Base-by-base conservation (phyloP, 1,139 yeast species). In the Sugiyamaella novakii region DNA sequence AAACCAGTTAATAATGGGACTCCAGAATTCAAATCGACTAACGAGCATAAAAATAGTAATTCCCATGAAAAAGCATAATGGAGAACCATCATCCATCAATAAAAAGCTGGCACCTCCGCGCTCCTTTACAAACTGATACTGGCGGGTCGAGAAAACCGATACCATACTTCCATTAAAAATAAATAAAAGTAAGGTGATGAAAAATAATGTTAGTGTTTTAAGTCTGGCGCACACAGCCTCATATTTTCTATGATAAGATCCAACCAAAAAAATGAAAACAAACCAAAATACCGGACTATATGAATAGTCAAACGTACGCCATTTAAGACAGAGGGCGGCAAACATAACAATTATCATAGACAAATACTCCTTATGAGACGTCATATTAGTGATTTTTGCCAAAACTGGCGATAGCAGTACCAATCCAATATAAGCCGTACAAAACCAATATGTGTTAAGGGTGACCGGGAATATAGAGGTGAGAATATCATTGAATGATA, bases 261-360 rank as follows among this genome's bases (percentile, higher is more conserved):
- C 38, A 35, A 35, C 38, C 18, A 35, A 18, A 35, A 19, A 35
- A 14, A 35, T 18, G 14, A 44, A 44, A 8, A 37, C 28, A 15
- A 44, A 44, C 35, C 34, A 44, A 24, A 36, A 8, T n/a, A 28
- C 7, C 2, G 38, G 43, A 12, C 40, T 31, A 28, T 45, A 45
- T 12, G 15, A 18, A 15, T 27, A 27, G 10, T 28, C 34, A 15
- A 30, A 25, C 2, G 31, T 29, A 5, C 39, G 38, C 38, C 14
- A 24, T 24, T 24, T 24, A 3, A 34, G 14, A 17, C 38, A 34
- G 5, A 34, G 5, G 14, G 24, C 24, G 22, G 14, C 22, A 14
- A 44, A 37, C 15, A 36, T 2, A 1, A 21, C 37, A 30, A 21
- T 14, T 12, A 44, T 27, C 19, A 36, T 19, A 21, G 42, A 33